Percentiles rank a stretch among this genome's conserved stretches.
Conservation (phyloP, 2,329 filamentous ascomycete species). For the Colletotrichum sp. region DNA sequence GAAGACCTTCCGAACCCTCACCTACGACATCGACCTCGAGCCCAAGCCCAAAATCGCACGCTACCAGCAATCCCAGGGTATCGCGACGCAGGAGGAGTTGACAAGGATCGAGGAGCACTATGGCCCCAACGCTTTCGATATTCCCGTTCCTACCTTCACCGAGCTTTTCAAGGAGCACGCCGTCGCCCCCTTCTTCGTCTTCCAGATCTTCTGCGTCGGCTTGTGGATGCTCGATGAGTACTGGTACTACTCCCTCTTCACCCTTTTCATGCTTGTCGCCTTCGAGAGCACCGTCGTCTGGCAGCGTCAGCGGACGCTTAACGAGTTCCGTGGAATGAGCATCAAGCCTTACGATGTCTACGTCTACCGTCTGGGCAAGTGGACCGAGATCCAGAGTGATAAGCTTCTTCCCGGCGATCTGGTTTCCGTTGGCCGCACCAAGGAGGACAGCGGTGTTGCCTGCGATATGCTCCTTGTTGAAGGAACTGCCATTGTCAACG, state of each 20-base stretch:
- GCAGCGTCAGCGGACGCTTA: conserved; percentile 95
- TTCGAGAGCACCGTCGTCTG: conserved; percentile 99
- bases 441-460: conserved; percentile 95
- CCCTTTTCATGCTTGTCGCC: conserved; percentile 95
- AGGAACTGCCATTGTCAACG: conserved; percentile 96
- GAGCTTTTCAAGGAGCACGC: conserved; percentile 98
- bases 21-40: conserved; percentile 83
- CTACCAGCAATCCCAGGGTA: conserved; percentile 82
- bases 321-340: conserved; percentile 98
- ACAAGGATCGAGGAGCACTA: conserved; percentile 88
- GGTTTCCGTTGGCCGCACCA: conserved; percentile 89
- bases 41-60: conserved; percentile 79
- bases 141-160: conserved; percentile 92
- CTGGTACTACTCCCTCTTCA: conserved; percentile 99
- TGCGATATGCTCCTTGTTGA: conserved; percentile 97
- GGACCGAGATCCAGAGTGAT: conserved; percentile 89
- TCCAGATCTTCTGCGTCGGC: conserved; percentile 98
- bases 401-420: conserved; percentile 92
- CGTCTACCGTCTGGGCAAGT: conserved; percentile 86
- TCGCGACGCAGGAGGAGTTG: conserved; percentile 77
- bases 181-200: conserved; percentile 98
- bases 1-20: conserved; percentile 80
- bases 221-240: conserved; percentile 99
- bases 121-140: conserved; percentile 95
- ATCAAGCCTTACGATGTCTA: conserved; percentile 98